These are phyloP conservation scores for Globisporangium ultimum DNA, from an alignment of 352 stramenopile genomes.

Conservation along the genomic window DNA sequence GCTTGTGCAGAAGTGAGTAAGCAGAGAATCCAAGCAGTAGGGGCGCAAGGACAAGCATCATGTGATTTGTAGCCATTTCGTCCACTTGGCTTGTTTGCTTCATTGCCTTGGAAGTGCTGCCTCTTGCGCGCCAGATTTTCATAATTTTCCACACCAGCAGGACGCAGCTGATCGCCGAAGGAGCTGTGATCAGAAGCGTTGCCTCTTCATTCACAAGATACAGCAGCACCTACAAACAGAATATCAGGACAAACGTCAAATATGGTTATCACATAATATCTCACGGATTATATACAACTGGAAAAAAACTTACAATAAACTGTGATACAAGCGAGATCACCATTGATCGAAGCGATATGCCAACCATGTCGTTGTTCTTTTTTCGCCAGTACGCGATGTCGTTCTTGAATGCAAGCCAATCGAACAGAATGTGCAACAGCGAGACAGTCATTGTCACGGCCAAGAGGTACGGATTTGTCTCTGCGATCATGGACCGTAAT, in stretches of 20 bases:
- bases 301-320: conserved; percentile 44
- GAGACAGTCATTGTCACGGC: conserved; percentile 94
- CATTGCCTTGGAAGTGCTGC: conserved; percentile 22
- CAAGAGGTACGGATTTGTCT: conserved; percentile 96
- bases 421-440: conserved; percentile 96
- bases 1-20: conserved; percentile 83
- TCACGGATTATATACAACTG: no score
- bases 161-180: conserved; percentile 55
- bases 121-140: conserved; percentile 49
- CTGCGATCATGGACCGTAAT: conserved; percentile 89
- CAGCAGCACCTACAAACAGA: conserved; percentile 71
- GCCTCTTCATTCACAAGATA: conserved; percentile 96
- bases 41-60: conserved; percentile 73
- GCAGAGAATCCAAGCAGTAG: conserved; percentile 71
- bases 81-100: conserved; percentile 68
- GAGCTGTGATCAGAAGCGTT: conserved; percentile 90
- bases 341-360: conserved; percentile 91
- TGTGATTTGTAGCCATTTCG: conserved; percentile 78
- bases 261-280: no score
- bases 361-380: conserved; percentile 92
- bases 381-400: conserved; percentile 96
- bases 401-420: conserved; percentile 98
- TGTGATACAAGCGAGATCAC: conserved; percentile 93
- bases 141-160: conserved; percentile 90
- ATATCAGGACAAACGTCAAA: background rate